Percentiles rank a stretch among this genome's conserved stretches.
Evolutionary conservation across 257 asterid genomes (phyloP).

Genomic region (Schizonepeta tenuifolia): DNA sequence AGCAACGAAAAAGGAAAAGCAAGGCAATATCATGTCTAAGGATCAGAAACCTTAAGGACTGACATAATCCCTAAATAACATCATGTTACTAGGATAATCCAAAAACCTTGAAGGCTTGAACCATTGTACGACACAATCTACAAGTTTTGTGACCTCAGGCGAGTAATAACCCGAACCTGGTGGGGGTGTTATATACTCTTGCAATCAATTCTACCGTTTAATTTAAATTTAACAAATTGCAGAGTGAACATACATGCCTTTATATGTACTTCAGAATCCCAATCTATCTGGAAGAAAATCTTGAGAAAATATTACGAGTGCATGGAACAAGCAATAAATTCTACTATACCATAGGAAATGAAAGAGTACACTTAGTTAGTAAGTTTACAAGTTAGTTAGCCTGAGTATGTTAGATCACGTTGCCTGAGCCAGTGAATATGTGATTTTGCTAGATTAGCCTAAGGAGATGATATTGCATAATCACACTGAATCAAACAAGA

Average conservation of each 20-base stretch:
- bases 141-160: slow-evolving; percentile 6
- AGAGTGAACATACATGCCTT: background rate
- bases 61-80: background rate
- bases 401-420: background rate
- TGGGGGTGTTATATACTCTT: background rate
- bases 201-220: background rate
- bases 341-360: background rate
- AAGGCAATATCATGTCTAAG: background rate
- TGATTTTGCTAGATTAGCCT: background rate
- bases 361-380: background rate
- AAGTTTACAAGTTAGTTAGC: background rate
- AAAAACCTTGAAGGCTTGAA: slow-evolving; percentile 1
- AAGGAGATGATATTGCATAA: background rate
- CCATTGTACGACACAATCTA: background rate
- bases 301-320: background rate
- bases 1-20: background rate
- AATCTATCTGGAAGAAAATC: background rate
- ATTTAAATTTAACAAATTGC: background rate
- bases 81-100: background rate
- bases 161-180: background rate
- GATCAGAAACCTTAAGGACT: background rate
- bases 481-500: background rate
- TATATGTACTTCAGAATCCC: background rate
- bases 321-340: slow-evolving; percentile 1
- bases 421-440: background rate